Evolutionary conservation across 2,329 filamentous ascomycete genomes (phyloP), one percentile per base, ranked within the genome.

Genomic region (Cryphonectria carpinicola): DNA sequence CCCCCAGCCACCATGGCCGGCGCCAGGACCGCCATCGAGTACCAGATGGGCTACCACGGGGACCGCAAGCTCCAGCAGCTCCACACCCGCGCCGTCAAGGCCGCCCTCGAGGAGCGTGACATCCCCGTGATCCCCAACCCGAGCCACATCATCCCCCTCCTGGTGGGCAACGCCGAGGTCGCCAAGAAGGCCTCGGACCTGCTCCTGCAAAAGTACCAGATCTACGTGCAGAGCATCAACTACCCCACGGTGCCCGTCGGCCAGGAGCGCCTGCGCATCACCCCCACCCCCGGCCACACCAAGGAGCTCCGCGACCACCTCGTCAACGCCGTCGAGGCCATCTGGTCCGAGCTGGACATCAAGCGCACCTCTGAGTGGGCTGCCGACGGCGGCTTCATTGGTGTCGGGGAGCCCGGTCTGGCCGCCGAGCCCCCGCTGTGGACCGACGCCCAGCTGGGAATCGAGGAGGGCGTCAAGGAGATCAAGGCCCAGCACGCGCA

Each of bases 151-250:
- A 88, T 99, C 67, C 96, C 96, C 4, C 88, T 98, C 68, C 87
- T 99, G 17, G 95, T 99, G 65, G 96, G 96, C 71, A 96, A 97
- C 78, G 96, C 96, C 63, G 95, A 96, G 82, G 84, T 97, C 56
- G 96, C 96, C 71, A 98, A 96, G 86, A 87, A 91, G 76, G 96
- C 96, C 10, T 97, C 93, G 35, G 96, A 99, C 79, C 90, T 97
- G 84, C 89, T 99, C 32, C 88, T 99, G 19, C 90, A 92, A 75
- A 92, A 97, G 75, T 93, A 97, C 84, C 89, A 90, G 73, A 98
- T 99, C 79, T 99, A 99, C 80, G 96, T 99, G 37, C 96, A 99
- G 83, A 94, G 94, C 69, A 98, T 99, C 87, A 99, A 99, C 84
- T 98, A 98, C 83, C 96, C 96, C 2, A 99, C 96, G 66, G 96